Conservation (phyloP, 805 yeast species). For the Kodamaea hsintzibuensis region DNA sequence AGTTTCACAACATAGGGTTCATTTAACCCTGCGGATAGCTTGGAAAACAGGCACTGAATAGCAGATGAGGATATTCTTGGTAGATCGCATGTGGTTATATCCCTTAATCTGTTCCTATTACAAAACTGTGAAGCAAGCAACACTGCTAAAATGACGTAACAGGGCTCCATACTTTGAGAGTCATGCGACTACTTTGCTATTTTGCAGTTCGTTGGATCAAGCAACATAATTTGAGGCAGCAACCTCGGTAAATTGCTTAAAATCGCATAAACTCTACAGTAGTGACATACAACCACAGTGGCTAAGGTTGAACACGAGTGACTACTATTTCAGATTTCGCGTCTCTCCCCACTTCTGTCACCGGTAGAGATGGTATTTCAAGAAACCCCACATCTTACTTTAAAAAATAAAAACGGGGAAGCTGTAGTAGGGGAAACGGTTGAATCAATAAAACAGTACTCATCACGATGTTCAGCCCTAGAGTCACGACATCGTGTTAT, state of each 20-base stretch:
- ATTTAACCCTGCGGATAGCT: neutral
- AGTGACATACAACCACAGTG: neutral
- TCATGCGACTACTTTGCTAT: neutral
- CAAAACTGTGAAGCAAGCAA: neutral
- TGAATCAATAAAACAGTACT: neutral
- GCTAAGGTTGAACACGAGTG: neutral
- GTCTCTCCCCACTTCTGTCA: constrained; percentile 2
- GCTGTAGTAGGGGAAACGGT: neutral
- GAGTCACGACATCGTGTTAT: neutral
- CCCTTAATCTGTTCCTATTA: neutral
- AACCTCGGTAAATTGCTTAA: neutral
- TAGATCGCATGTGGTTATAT: neutral
- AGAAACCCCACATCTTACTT: neutral
- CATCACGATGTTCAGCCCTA: neutral
- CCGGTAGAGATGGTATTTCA: neutral
- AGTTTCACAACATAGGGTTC: neutral
- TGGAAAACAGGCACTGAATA: neutral
- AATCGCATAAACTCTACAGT: neutral
- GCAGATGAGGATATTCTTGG: neutral
- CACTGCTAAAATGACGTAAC: neutral
- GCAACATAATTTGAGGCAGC: neutral
- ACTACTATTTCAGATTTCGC: neutral
- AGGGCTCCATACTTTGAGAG: neutral
- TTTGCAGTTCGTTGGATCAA: neutral
- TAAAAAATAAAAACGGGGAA: neutral